Evolutionary conservation across 2,329 filamentous ascomycete genomes (phyloP), one percentile per base, ranked within the genome.

Genomic region (Hortaea werneckii): DNA sequence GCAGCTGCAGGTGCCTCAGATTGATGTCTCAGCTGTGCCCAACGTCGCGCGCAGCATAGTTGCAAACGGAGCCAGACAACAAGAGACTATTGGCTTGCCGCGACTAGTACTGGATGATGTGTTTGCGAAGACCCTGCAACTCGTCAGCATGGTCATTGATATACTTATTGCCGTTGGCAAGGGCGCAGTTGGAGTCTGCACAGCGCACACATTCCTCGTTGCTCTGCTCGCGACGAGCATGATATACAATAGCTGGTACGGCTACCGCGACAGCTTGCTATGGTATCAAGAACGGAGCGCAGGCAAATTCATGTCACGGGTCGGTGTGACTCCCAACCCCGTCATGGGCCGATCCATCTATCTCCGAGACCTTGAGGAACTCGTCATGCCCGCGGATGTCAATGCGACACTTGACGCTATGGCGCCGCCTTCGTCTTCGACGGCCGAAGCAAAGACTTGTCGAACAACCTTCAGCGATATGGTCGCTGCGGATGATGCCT

Each of bases 201-300:
- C 58, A 4, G 84, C 87, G 7, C 80, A 96, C 61, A 78, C 82
- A 37, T 61, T 95, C 13, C 77, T 96, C 5, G 67, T 96, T 29
- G 59, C 73, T 2, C 62, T 90, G 10, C 72, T 96, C 12, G 70
- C 73, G 0, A 57, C 83, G 29, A 95, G 88, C 59, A 65, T 80
- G 9, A 58, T 87, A 8, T 75, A 80, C 41, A 96, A 96, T 59
- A 66, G 83, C 20, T 75, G 88, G 54, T 79, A 89, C 59, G 81
- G 85, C 0, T 85, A 83, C 9, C 79, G 82, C 51, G 81, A 87
- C 60, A 78, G 78, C 5, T 79, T 81, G 56, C 73, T 77, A 1
- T 96, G 88, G 88, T 95, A 86, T 84, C 75, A 78, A 40, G 90
- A 96, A 67, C 79, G 87, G 47, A 82, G 79, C 49, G 87, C 89